phyloP scores from a whole-genome alignment of 1,284 basidiomycete genomes.

The Sanghuangporus sanghuang region DNA sequence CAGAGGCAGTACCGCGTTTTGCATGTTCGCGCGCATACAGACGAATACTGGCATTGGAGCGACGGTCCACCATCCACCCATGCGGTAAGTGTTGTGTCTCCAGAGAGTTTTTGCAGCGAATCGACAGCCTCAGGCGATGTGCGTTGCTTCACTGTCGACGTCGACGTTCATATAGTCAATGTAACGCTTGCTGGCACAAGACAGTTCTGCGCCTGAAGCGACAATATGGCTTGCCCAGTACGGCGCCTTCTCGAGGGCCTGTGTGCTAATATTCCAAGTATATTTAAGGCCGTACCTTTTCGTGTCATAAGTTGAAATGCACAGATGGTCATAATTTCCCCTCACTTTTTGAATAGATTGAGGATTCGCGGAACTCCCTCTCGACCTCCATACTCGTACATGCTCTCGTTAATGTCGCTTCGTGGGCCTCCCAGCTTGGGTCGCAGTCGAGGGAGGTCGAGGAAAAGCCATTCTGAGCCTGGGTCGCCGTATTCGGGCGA shows the following conservation, averaged over 20 bases:
- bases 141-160: constrained; percentile 21
- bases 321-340: not conserved
- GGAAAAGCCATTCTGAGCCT: constrained; percentile 32
- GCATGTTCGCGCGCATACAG: constrained; percentile 22
- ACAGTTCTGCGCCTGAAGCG: constrained; percentile 17
- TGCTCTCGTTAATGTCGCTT: not conserved
- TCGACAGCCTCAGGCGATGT: constrained; percentile 28
- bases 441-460: not conserved
- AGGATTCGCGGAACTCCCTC: not conserved
- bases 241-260: not conserved
- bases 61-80: constrained; percentile 29
- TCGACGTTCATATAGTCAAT: constrained; percentile 21
- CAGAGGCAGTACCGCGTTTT: constrained; percentile 20
- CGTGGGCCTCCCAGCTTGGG: constrained; percentile 6
- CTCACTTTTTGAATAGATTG: constrained; percentile 1
- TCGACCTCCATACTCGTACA: not conserved
- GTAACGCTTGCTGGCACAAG: constrained; percentile 22
- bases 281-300: not conserved
- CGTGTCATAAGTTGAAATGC: not conserved
- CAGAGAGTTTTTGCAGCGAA: constrained; percentile 22
- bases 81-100: constrained; percentile 23
- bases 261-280: not conserved
- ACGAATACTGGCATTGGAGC: constrained; percentile 16
- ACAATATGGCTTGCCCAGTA: constrained; percentile 28
- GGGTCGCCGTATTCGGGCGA: constrained; percentile 31